Evolutionary conservation across 179 eudicot species (phyloP).

Genomic region (Amaranthus tricolor): DNA sequence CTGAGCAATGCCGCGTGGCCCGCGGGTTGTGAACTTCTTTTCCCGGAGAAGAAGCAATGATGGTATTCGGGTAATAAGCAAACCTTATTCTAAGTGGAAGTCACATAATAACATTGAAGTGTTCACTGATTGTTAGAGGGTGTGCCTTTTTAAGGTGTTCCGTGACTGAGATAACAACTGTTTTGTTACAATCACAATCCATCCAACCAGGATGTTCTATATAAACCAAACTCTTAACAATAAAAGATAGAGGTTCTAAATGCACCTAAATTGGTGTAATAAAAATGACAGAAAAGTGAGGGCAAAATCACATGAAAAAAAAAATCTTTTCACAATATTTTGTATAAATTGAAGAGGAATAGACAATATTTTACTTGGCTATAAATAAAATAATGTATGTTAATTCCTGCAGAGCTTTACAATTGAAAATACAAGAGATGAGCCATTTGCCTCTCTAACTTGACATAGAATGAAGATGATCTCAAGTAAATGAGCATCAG

Average conservation of each 20-base stretch:
- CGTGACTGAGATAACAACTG: too few species aligned
- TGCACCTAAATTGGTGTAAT: neutral
- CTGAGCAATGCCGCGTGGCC: too few species aligned
- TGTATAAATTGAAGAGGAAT: conserved; percentile 50
- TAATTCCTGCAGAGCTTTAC: conserved; percentile 9
- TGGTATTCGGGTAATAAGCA: too few species aligned
- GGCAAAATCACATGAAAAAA: neutral
- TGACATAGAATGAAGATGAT: neutral
- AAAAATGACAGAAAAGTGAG: neutral
- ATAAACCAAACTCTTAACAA: neutral
- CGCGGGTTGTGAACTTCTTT: too few species aligned
- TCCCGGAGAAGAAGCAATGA: too few species aligned
- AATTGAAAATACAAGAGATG: conserved; percentile 7
- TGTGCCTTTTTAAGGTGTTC: too few species aligned
- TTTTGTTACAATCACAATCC: too few species aligned
- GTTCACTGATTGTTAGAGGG: too few species aligned
- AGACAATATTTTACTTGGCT: conserved; percentile 38
- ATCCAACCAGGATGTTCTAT: too few species aligned
- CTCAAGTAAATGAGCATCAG: conserved; percentile 28
- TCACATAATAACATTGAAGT: too few species aligned
- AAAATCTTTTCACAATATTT: conserved; percentile 21
- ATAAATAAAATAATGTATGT: conserved; percentile 1
- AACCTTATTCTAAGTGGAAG: too few species aligned
- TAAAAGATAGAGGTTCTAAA: neutral
- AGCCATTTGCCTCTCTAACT: conserved; percentile 10